phyloP scores from a whole-genome alignment of 176 grass and related monocot species.

The Leersia perrieri region DNA sequence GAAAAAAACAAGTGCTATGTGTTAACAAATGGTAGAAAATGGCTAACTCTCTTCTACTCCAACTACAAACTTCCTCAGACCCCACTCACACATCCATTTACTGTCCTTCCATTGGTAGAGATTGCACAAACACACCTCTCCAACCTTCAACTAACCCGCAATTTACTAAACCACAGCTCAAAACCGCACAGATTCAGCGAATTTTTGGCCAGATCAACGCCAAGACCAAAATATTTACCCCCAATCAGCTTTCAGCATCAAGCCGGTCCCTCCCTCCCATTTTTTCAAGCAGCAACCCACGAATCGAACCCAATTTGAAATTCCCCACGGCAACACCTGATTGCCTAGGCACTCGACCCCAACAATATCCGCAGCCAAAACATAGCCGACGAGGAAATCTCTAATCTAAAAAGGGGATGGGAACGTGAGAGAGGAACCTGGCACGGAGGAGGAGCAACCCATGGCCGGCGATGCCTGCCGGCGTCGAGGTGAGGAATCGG shows the following conservation, averaged over 20 bases:
- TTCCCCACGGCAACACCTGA: not conserved
- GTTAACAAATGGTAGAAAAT: constrained; percentile 6
- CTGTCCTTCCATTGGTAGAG: not conserved
- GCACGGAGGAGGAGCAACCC: constrained; percentile 82
- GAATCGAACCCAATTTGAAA: constrained; percentile 6
- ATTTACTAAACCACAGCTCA: not conserved
- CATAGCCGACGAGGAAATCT: not conserved
- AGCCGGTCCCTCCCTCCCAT: not conserved
- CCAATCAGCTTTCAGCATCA: not conserved
- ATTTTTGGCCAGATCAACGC: not conserved
- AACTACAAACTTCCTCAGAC: not conserved
- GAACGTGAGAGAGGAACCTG: constrained; percentile 29
- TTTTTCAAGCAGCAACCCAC: not conserved
- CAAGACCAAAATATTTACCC: not conserved
- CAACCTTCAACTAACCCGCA: not conserved
- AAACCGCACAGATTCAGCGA: not conserved
- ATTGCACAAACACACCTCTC: not conserved
- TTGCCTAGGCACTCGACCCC: not conserved
- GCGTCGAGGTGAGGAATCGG: not conserved
- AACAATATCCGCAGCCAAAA: not conserved
- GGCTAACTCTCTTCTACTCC: not conserved
- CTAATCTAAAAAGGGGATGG: not conserved
- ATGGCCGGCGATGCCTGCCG: constrained; percentile 23
- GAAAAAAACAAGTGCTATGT: constrained; percentile 7
- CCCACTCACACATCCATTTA: not conserved